These are phyloP conservation scores for Colletotrichum liaoningense DNA, from an alignment of 2,329 filamentous ascomycete species.

Conservation along the genomic window DNA sequence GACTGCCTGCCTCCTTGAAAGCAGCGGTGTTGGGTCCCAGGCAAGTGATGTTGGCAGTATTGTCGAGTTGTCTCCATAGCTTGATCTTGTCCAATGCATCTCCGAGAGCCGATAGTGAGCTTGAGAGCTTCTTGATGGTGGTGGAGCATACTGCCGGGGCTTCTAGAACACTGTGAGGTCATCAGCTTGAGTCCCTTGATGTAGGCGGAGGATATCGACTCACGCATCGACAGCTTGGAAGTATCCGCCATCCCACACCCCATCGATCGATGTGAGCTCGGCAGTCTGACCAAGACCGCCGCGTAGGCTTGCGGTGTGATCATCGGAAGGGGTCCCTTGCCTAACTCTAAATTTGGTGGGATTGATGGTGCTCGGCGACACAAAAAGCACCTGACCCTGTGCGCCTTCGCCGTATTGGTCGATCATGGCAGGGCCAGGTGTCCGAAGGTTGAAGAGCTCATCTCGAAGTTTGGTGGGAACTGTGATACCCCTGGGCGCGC, in stretches of 20 bases:
- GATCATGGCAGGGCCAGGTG: slow-evolving; percentile 27
- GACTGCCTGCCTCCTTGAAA: slow-evolving; percentile 37
- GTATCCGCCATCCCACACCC: slow-evolving; percentile 36
- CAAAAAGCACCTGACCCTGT: slow-evolving; percentile 38
- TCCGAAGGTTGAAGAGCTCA: slow-evolving; percentile 37
- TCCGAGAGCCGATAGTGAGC: slow-evolving; percentile 25
- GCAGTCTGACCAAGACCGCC: slow-evolving; percentile 34
- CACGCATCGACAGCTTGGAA: slow-evolving; percentile 39
- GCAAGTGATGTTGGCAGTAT: slow-evolving; percentile 38
- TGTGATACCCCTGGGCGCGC: slow-evolving; percentile 32
- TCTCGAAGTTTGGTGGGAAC: slow-evolving; percentile 38
- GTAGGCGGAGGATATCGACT: background rate
- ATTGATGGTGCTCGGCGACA: slow-evolving; percentile 26
- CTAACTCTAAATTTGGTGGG: slow-evolving; percentile 31
- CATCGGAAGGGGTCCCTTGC: slow-evolving; percentile 11
- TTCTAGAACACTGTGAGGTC: slow-evolving; percentile 31
- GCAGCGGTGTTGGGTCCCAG: slow-evolving; percentile 38
- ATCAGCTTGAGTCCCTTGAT: background rate
- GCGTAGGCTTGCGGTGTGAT: slow-evolving; percentile 19
- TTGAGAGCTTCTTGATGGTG: slow-evolving; percentile 32
- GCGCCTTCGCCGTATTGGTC: slow-evolving; percentile 33
- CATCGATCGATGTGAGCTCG: slow-evolving; percentile 33
- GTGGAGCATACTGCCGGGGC: slow-evolving; percentile 31
- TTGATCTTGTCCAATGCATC: slow-evolving; percentile 27
- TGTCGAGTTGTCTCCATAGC: slow-evolving; percentile 37